phyloP scores from a whole-genome alignment of 2,329 filamentous ascomycete genomes.

The Colletotrichum horii region DNA sequence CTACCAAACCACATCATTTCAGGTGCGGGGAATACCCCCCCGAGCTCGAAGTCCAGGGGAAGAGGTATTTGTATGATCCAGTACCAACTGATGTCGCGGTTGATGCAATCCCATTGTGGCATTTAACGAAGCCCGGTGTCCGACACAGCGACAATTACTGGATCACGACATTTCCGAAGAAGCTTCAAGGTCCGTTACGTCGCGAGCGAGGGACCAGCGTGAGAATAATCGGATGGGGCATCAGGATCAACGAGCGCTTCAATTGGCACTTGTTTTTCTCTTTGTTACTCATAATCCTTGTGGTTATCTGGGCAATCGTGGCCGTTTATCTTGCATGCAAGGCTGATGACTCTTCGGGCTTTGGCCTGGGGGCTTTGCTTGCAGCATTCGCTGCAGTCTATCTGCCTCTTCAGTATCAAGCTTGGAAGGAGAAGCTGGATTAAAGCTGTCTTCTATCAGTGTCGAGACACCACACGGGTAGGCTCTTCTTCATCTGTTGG shows the following conservation, averaged over 20 bases:
- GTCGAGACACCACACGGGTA: neutral
- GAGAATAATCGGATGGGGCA: neutral
- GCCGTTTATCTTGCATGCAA: neutral
- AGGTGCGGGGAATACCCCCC: neutral
- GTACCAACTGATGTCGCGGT: neutral
- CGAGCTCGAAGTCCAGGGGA: neutral
- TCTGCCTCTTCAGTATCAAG: neutral
- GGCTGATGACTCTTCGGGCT: neutral
- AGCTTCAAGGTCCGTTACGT: neutral
- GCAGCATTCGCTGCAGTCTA: neutral
- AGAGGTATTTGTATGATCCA: neutral
- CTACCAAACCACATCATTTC: neutral
- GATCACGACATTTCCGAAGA: neutral
- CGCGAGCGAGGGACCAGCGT: neutral
- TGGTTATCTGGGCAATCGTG: neutral
- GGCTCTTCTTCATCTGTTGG: neutral
- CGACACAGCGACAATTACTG: neutral
- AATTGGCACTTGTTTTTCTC: neutral
- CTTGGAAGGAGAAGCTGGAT: conserved; percentile 1
- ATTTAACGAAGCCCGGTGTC: neutral
- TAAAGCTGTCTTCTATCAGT: neutral
- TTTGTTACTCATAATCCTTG: neutral
- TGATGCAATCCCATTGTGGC: neutral
- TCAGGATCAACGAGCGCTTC: neutral
- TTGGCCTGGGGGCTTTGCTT: neutral